Evolutionary conservation across 116 monocot species (phyloP).

Genomic region (Posidonia oceanica): DNA sequence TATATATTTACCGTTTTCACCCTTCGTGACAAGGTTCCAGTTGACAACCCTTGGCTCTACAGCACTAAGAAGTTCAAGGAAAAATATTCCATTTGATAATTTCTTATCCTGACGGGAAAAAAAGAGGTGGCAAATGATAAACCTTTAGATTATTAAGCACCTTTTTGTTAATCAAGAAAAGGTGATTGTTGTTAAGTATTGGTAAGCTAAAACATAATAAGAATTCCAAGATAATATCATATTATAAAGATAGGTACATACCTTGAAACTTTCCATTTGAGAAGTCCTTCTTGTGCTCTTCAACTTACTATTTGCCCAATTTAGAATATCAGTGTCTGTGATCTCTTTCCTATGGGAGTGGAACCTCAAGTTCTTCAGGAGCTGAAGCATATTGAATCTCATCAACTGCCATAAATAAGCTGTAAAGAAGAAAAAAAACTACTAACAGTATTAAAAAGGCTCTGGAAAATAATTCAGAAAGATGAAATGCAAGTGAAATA

Average conservation of each 20-base stretch:
- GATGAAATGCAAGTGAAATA: no score
- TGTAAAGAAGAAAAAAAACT: slow-evolving; percentile 18
- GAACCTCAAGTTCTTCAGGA: slow-evolving; percentile 66
- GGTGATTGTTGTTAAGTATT: no score
- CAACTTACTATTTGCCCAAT: slow-evolving; percentile 76
- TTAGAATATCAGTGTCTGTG: slow-evolving; percentile 71
- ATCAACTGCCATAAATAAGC: slow-evolving; percentile 93
- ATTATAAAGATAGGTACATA: no score
- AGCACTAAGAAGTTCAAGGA: slow-evolving; percentile 79
- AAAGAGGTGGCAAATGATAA: no score
- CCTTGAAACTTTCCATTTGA: slow-evolving; percentile 85
- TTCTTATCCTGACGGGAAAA: slow-evolving; percentile 46
- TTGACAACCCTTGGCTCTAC: slow-evolving; percentile 84
- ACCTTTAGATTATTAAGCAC: no score
- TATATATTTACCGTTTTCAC: slow-evolving; percentile 41
- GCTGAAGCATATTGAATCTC: slow-evolving; percentile 76
- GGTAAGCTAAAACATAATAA: no score
- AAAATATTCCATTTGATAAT: slow-evolving; percentile 63
- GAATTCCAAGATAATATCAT: no score
- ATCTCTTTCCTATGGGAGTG: slow-evolving; percentile 84
- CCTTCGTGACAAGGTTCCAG: slow-evolving; percentile 84
- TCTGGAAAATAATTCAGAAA: no score
- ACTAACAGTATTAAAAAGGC: no score
- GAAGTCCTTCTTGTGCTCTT: slow-evolving; percentile 48
- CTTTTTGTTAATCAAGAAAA: no score